phyloP scores from a whole-genome alignment of 2,329 filamentous ascomycete genomes.

The Paecilomyces fulvus region DNA sequence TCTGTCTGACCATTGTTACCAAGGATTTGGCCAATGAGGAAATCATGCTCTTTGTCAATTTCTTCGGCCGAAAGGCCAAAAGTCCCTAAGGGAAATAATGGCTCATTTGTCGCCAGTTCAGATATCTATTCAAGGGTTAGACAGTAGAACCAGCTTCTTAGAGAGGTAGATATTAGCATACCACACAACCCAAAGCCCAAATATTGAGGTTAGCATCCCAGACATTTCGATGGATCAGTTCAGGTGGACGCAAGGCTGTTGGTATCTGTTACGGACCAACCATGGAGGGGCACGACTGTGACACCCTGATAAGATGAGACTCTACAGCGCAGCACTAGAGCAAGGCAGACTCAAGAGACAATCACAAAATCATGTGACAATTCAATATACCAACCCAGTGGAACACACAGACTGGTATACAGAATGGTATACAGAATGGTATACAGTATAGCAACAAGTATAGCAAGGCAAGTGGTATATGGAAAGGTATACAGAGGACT shows the following conservation, averaged over 20 bases:
- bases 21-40: not conserved
- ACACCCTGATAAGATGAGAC: too few relatives aligned
- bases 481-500: too few relatives aligned
- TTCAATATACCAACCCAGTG: too few relatives aligned
- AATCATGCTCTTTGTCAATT: not conserved
- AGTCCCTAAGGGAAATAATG: not conserved
- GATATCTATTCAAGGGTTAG: not conserved
- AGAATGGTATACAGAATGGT: too few relatives aligned
- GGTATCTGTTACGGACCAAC: too few relatives aligned
- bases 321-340: too few relatives aligned
- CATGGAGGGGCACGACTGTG: too few relatives aligned
- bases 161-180: not conserved
- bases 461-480: too few relatives aligned
- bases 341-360: too few relatives aligned
- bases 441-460: too few relatives aligned
- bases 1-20: not conserved
- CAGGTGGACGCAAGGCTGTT: conserved; percentile 10
- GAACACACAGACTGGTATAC: too few relatives aligned
- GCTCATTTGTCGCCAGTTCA: not conserved
- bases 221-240: conserved; percentile 7
- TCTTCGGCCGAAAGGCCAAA: not conserved
- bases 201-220: conserved; percentile 13
- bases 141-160: not conserved
- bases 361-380: too few relatives aligned
- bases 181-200: conserved; percentile 12